Evolutionary conservation across 1,284 basidiomycete genomes (phyloP), one percentile per base, ranked within the genome.

Genomic region (Pterula multifida): DNA sequence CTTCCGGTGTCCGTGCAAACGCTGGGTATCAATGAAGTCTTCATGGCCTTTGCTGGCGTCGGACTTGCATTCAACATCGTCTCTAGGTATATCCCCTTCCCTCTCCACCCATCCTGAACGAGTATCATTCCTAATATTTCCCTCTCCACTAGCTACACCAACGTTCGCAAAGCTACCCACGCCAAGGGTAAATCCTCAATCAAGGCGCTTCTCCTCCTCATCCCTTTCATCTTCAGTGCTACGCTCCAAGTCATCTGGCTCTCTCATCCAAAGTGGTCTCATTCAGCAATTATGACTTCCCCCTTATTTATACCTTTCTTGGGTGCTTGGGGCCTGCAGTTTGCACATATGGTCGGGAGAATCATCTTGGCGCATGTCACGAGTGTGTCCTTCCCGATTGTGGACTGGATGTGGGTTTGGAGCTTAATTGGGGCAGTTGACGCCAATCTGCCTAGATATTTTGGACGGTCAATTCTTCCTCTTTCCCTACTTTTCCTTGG

Each of bases 311-410:
- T 98, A 3, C 90, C 93, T 0, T 95, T 95, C 72, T 65, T 94
- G 17, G 82, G 81, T 56, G 85, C 85, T 44, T 98, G 93, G 92
- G 95, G 90, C 21, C 66, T 91, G 47, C 81, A 85, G 59, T 91
- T 90, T 56, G 81, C 86, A 19, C 85, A 90, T 63, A 82, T 86
- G 60, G 94, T 97, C 44, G 90, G 91, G 32, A 73, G 88, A 56
- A 87, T 98, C 68, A 98, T 98, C 62, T 69, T 97, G 28, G 90
- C 93, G 0, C 95, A 98, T 65, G 82, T 98, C 36, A 94, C 92
- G 48, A 81, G 81, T 56, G 74, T 77, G 36, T 71, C 81, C 3
- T 96, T 97, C 71, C 94, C 94, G 0, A 75, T 77, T 63, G 93
- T 85, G 80, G 90, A 96, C 65, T 76, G 79, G 57, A 78, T 92